A percentile compares a stretch with the other conserved stretches of the same genome.
Evolutionary conservation across 176 grass and related monocot genomes (phyloP).

Genomic region (Paspalum vaginatum): DNA sequence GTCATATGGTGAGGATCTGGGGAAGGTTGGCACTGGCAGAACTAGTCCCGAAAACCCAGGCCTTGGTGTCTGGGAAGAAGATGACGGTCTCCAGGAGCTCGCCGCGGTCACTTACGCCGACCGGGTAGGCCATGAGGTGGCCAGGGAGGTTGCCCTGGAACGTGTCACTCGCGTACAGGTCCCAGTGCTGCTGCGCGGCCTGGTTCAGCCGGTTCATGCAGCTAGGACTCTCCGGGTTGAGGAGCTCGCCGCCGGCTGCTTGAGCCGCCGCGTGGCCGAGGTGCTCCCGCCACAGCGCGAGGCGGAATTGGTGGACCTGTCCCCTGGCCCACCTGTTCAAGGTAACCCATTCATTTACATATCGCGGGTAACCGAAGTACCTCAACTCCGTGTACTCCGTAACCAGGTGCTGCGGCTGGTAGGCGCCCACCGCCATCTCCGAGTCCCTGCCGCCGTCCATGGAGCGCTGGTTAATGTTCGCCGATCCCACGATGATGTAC

Average conservation of each 20-base stretch:
- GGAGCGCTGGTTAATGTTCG: conserved; percentile 79
- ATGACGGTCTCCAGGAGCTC: conserved; percentile 29
- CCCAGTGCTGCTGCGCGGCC: conserved; percentile 48
- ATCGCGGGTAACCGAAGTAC: too few species aligned
- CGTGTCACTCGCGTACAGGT: conserved; percentile 33
- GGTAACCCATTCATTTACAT: not conserved
- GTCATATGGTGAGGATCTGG: conserved; percentile 54
- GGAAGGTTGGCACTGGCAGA: conserved; percentile 41
- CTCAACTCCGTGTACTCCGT: not conserved
- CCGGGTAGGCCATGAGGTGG: conserved; percentile 68
- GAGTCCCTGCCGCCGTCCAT: conserved; percentile 68
- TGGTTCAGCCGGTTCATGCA: conserved; percentile 48
- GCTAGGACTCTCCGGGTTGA: conserved; percentile 28
- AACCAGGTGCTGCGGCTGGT: conserved; percentile 55
- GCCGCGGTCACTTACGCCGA: conserved; percentile 27
- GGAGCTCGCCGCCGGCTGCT: not conserved
- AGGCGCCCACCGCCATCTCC: conserved; percentile 76
- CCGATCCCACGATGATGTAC: conserved; percentile 74
- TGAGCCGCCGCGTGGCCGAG: conserved; percentile 28
- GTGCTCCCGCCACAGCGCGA: conserved; percentile 68
- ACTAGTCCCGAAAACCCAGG: conserved; percentile 40
- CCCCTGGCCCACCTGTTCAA: conserved; percentile 31
- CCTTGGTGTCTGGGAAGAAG: conserved; percentile 64
- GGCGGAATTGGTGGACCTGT: conserved; percentile 57
- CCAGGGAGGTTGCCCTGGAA: conserved; percentile 46